Conservation (phyloP, 495 filamentous ascomycete genomes). For the Durotheca rogersii region DNA sequence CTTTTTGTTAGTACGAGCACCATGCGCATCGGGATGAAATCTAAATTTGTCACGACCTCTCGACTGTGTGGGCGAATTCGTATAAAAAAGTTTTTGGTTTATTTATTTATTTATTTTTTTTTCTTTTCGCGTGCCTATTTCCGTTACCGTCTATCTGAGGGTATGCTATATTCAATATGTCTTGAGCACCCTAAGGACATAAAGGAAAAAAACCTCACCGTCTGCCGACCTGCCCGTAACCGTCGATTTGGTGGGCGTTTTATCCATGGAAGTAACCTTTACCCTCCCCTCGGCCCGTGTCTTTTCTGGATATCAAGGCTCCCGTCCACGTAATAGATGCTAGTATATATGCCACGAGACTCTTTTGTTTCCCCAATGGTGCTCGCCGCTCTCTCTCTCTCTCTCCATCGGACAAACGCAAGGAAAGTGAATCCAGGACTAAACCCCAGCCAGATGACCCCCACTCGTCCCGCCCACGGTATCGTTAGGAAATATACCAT, state of each 20-base stretch:
- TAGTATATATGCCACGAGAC: slow-evolving; percentile 30
- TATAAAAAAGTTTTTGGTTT: slow-evolving; percentile 32
- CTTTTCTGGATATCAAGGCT: slow-evolving; percentile 22
- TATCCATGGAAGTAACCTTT: slow-evolving; percentile 10
- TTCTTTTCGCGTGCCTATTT: slow-evolving; percentile 23
- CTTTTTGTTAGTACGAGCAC: too few relatives aligned
- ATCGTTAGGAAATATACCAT: slow-evolving; percentile 13
- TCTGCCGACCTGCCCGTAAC: slow-evolving; percentile 3
- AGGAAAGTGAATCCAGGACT: slow-evolving; percentile 15
- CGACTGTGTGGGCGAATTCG: too few relatives aligned
- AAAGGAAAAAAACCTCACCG: slow-evolving; percentile 11
- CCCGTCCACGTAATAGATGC: slow-evolving; percentile 22
- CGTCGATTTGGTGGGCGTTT: slow-evolving; percentile 15
- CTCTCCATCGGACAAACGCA: slow-evolving; percentile 19
- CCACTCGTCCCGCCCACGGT: slow-evolving; percentile 9
- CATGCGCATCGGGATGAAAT: too few relatives aligned
- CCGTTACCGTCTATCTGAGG: slow-evolving; percentile 23
- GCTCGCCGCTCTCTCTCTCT: not conserved
- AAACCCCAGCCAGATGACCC: slow-evolving; percentile 12
- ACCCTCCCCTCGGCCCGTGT: slow-evolving; percentile 11
- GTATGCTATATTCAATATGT: slow-evolving; percentile 20
- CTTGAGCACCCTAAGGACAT: slow-evolving; percentile 25
- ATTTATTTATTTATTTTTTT: slow-evolving; percentile 28
- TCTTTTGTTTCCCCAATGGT: slow-evolving; percentile 22
- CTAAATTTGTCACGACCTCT: too few relatives aligned